Base-by-base conservation (phyloP, 2,329 filamentous ascomycete genomes). In the Camillea tinctor region DNA sequence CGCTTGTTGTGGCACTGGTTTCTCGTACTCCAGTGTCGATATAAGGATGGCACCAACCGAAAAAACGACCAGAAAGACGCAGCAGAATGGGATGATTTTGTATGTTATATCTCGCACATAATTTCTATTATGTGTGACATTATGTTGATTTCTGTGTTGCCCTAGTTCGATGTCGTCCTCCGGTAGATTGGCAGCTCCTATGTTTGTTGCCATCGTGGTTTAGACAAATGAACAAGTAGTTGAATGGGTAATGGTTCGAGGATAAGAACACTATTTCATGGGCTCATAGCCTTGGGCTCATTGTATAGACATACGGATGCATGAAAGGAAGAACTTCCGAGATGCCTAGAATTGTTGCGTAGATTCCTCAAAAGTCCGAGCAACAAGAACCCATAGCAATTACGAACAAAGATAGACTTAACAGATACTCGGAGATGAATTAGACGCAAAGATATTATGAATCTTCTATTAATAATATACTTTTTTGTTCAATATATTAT, bases 1-100 rank as follows among this genome's bases (percentile, higher is more conserved):
- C 50, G 50, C 67, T 24, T 67, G 30, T 7, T 52, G 60, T 8
- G 68, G 69, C 26, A 69, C 8, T 7, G 68, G 68, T 49, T 65
- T 58, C 50, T 65, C 20, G 52, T 59, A 63, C 21, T 51, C 44
- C 15, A 72, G 24, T 19, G 68, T 68, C 23, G 62, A 60, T 17
- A 61, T 57, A 36, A 73, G 57, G 44, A 70, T 60, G 9, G 50
- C 66, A 15, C 70, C 68, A 3, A 62, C 52, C 9, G 68, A 68
- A 58, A 73, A 66, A 24, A 67, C 20, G 20, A 69, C 58, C 15
- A 73, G 64, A 52, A 60, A 30, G 11, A 61, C 52, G 44, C 54
- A 24, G 20, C 59, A 68, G 26, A 64, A 60, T n/a, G 70, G 71
- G 13, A 73, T 66, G 6, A 69, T 36, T 51, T 65, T 67, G 24